Evolutionary conservation across 2,329 filamentous ascomycete species (phyloP), one percentile per base, ranked within the genome.

Genomic region (Hypoxylon rubiginosum): DNA sequence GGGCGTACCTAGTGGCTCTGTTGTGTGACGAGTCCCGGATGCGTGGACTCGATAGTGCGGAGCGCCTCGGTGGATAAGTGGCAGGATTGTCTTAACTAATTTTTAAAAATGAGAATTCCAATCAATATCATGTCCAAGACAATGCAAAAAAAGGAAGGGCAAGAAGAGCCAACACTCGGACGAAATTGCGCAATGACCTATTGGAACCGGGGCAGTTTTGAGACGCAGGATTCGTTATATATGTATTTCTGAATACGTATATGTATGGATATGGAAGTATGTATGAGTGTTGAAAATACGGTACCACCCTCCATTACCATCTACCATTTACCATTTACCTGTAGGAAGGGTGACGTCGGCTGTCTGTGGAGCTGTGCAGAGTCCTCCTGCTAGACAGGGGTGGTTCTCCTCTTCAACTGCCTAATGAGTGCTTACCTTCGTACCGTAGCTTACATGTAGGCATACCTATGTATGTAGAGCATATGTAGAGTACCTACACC

Each of bases 1-100:
- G 55, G 62, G 61, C 54, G 61, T 28, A 24, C 21, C 21, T 24
- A 32, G 58, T 56, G 62, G 62, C 46, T 59, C 58, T 60, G 28
- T 24, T 53, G 52, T 10, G 64, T 64, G 57, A 64, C 67, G 55
- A 69, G 63, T 64, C 67, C 57, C 57, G 54, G 64, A 62, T 69
- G 61, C 64, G 67, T 69, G 55, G 61, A 59, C 60, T 67, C 58
- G 64, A 67, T 69, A 67, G 67, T 65, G 67, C 61, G 32, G 51
- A 67, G 64, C 58, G 61, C 64, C 67, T 62, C 26, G 53, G 64
- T 69, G 63, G 66, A 48, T 68, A 64, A 62, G 28, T 36, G 66
- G 41, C 48, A 17, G 51, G 43, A 17, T n/a, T 60, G 59, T 66
- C 53, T 66, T 34, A 41, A 34, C 26, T 51, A 17, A 36, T 56